Evolutionary conservation across 345 rosid genomes (phyloP), one percentile per base, ranked within the genome.

Genomic region (Dimocarpus longan): DNA sequence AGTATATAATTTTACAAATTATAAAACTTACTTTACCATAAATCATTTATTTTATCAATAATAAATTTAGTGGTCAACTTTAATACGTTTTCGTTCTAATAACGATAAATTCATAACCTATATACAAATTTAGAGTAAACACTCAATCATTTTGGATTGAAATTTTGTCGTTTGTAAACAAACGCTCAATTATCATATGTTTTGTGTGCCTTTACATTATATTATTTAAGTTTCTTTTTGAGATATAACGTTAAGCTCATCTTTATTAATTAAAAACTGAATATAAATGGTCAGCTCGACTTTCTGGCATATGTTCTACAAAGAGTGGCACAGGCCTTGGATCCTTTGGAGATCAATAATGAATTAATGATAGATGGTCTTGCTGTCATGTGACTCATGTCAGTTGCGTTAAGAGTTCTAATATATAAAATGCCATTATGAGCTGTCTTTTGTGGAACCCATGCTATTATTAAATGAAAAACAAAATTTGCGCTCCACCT

Each of bases 361-460:
- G 13, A 28, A 24, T 5, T n/a, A 60, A 60, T n/a, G 65, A n/a
- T 60, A 68, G 54, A 69, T 12, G 44, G 46, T 40, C 8, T 12
- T 67, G 70, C 70, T 67, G 70, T 67, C 70, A 67, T n/a, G 26
- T 56, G 44, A 3, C 37, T 32, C 37, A 32, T 32, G 37, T 32
- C 37, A 0, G 42, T 5, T 13, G 59, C 15, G 32, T 10, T 26
- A 32, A 32, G 13, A 44, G 21, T 15, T 19, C 5, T n/a, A 16
- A 15, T 15, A 7, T 10, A 46, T 4, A 26, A 22, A 28, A 16
- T 66, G 28, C 28, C 28, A 26, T 26, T 26, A 26, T 26, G 21
- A 39, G n/a, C 24, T 26, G 62, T 50, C 60, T 21, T 32, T 19
- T 26, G 71, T 78, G 72, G 80, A 84, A 57, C 82, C 82, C 84